These are phyloP conservation scores for Candida andamanensis DNA, from an alignment of 805 yeast genomes.

Conservation along the genomic window DNA sequence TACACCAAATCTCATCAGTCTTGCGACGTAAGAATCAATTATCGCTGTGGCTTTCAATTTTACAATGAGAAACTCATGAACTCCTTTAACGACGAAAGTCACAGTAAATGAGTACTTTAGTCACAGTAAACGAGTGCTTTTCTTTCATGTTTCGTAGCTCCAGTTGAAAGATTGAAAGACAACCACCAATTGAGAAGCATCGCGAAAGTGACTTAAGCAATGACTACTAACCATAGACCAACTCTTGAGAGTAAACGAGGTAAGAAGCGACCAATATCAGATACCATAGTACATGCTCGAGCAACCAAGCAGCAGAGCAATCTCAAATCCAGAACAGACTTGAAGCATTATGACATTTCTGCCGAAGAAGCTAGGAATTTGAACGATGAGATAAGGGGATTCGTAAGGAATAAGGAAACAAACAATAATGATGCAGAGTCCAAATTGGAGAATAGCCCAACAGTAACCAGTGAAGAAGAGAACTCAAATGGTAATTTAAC, in stretches of 20 bases:
- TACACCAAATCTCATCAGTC: too few species aligned
- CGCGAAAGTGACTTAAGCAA: conserved; percentile 8
- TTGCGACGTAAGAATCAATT: too few species aligned
- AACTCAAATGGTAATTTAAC: background rate
- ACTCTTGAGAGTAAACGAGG: conserved; percentile 39
- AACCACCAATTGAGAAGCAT: conserved; percentile 2
- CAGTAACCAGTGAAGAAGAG: background rate
- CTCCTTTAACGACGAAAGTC: background rate
- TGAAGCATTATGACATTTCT: conserved; percentile 3
- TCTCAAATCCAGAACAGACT: conserved; percentile 29
- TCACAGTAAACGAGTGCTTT: too few species aligned
- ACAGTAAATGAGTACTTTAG: background rate
- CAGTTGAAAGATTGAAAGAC: conserved; percentile 1
- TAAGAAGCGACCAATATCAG: conserved; percentile 22
- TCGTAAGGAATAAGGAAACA: background rate
- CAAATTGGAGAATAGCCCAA: conserved; percentile 1
- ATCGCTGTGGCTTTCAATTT: too few species aligned
- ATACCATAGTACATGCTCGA: conserved; percentile 34
- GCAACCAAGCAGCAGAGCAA: conserved; percentile 25
- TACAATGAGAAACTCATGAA: background rate
- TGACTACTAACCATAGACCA: conserved; percentile 43
- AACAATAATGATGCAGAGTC: background rate
- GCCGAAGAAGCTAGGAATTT: conserved; percentile 18
- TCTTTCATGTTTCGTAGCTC: too few species aligned
- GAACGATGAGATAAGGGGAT: conserved; percentile 6